Conservation (phyloP, 1,284 basidiomycete genomes). For the Cryptococcus wingfieldii region DNA sequence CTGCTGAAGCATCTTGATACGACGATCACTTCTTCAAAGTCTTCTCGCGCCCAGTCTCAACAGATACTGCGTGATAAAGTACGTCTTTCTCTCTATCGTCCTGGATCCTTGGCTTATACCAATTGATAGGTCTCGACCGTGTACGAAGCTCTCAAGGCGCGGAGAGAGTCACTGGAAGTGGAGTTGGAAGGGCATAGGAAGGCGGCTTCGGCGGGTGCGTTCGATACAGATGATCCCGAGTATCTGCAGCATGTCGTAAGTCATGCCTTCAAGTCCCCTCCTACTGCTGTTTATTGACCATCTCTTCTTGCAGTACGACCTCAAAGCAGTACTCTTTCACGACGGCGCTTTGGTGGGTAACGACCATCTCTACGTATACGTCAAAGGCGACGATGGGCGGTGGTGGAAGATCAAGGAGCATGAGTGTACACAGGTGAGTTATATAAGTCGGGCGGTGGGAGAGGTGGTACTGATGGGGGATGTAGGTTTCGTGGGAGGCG, state of each 20-base stretch:
- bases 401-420: conserved; percentile 44
- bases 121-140: conserved; percentile 18
- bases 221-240: conserved; percentile 34
- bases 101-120: background rate
- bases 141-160: conserved; percentile 16
- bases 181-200: conserved; percentile 24
- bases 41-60: conserved; percentile 14
- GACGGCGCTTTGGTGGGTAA: conserved; percentile 36
- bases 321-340: conserved; percentile 35
- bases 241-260: conserved; percentile 32
- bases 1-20: conserved; percentile 27
- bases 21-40: conserved; percentile 11
- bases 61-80: conserved; percentile 35
- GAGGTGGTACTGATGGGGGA: background rate
- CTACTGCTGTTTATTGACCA: background rate
- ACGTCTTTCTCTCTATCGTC: background rate
- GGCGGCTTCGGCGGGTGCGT: conserved; percentile 17
- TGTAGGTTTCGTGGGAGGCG: conserved; percentile 27
- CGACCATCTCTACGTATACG: conserved; percentile 37
- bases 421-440: conserved; percentile 23
- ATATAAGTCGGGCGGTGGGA: background rate
- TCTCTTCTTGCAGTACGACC: conserved; percentile 20
- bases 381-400: conserved; percentile 18
- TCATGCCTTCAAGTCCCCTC: background rate
- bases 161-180: conserved; percentile 18